Conservation (phyloP, 169 alveolate genomes). For the Fabrea salina region DNA sequence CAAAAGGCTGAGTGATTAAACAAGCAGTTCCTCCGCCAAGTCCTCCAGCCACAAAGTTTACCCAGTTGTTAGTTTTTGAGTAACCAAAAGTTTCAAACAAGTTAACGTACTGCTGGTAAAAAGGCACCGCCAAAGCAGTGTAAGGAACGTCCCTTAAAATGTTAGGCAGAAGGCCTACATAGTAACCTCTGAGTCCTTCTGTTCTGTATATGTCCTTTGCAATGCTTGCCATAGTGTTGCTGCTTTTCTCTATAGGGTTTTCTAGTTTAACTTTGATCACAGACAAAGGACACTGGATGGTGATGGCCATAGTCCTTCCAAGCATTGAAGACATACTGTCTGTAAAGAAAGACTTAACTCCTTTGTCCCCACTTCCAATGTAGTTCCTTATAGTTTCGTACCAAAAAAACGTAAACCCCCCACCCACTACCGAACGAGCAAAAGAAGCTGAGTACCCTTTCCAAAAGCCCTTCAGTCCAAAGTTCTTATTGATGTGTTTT, state of each 20-base stretch:
- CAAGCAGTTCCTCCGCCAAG: slow-evolving; percentile 1
- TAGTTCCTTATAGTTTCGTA: neutral
- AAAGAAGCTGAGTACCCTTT: neutral
- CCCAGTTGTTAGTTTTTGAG: neutral
- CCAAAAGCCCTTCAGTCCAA: neutral
- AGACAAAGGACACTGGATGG: neutral
- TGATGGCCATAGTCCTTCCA: neutral
- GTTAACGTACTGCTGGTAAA: neutral
- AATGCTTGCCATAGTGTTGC: neutral
- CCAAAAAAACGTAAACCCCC: neutral
- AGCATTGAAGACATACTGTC: neutral
- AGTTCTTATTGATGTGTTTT: neutral
- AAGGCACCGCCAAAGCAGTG: neutral
- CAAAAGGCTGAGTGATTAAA: slow-evolving; percentile 26
- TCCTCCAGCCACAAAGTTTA: neutral
- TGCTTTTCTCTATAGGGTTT: neutral
- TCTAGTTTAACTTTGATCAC: neutral
- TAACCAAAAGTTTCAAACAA: neutral
- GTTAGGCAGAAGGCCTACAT: neutral
- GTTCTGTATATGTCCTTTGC: neutral
- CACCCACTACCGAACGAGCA: neutral
- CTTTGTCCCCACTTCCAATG: neutral
- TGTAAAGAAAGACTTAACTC: neutral
- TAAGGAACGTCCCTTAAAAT: slow-evolving; percentile 11
- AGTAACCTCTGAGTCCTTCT: neutral